A percentile compares a stretch with the other conserved stretches of the same genome.
Evolutionary conservation across 2,329 filamentous ascomycete species (phyloP).

Genomic region (Apiospora aurea): DNA sequence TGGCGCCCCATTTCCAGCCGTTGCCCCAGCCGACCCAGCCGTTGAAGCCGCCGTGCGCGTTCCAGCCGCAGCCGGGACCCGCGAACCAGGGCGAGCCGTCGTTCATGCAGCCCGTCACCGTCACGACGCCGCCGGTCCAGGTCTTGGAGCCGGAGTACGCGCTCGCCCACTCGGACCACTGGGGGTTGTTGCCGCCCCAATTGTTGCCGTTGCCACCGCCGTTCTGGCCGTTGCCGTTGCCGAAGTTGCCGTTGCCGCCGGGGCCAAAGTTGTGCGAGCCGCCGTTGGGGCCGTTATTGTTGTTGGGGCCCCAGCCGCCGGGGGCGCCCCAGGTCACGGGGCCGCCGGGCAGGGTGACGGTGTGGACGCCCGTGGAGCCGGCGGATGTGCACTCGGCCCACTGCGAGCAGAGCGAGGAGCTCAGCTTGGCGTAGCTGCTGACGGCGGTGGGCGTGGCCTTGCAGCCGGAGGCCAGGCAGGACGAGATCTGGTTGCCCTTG

Average conservation of each 20-base stretch:
- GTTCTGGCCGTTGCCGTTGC: slow-evolving; percentile 26
- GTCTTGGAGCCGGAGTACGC: slow-evolving; percentile 41
- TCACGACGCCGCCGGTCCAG: slow-evolving; percentile 48
- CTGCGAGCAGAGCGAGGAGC: slow-evolving; percentile 49
- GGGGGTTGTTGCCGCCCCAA: slow-evolving; percentile 31
- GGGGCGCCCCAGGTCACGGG: slow-evolving; percentile 45
- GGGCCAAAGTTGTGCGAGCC: slow-evolving; percentile 23
- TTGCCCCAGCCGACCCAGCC: slow-evolving; percentile 50
- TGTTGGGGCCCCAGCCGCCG: slow-evolving; percentile 39
- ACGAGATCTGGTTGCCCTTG: slow-evolving; percentile 37
- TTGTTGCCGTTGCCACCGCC: slow-evolving; percentile 19
- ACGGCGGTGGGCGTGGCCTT: slow-evolving; percentile 36
- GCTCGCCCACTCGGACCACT: slow-evolving; percentile 42
- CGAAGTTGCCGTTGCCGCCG: slow-evolving; percentile 22
- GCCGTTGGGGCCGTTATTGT: slow-evolving; percentile 25
- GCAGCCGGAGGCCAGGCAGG: slow-evolving; percentile 41
- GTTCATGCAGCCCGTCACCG: slow-evolving; percentile 52
- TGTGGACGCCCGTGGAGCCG: slow-evolving; percentile 49
- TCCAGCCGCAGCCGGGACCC: slow-evolving; percentile 47
- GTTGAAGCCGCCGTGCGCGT: slow-evolving; percentile 44
- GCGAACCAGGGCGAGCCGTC: slow-evolving; percentile 49
- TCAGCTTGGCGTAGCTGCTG: slow-evolving; percentile 44
- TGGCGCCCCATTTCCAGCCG: slow-evolving; percentile 49
- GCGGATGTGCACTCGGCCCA: slow-evolving; percentile 48
- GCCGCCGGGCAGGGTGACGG: slow-evolving; percentile 45